Evolutionary conservation across 2,329 filamentous ascomycete species (phyloP).

Genomic region (Drechslera avenae): DNA sequence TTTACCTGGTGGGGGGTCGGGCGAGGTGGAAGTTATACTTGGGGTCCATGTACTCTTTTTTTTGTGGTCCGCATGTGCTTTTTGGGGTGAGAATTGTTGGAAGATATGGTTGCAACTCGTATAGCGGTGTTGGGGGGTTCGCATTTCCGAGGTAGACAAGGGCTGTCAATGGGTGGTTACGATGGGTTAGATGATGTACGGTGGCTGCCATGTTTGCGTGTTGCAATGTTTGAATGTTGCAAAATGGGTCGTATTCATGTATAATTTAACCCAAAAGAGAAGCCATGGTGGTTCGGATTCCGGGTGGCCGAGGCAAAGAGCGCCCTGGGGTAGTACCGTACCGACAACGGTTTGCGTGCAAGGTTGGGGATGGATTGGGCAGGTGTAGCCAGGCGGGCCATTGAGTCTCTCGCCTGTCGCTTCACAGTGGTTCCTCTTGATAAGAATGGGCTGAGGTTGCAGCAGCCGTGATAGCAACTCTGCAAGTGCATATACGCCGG

Average conservation of each 20-base stretch:
- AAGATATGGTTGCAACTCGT: not conserved
- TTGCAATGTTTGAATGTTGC: too few relatives aligned
- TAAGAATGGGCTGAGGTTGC: not conserved
- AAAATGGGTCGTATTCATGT: too few relatives aligned
- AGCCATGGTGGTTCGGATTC: too few relatives aligned
- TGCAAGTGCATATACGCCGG: not conserved
- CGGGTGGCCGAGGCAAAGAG: not conserved
- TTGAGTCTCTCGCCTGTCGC: not conserved
- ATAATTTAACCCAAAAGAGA: too few relatives aligned
- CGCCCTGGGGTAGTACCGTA: not conserved
- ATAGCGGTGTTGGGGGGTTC: not conserved
- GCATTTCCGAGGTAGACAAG: not conserved
- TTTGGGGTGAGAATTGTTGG: too few relatives aligned
- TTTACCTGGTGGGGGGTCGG: not conserved
- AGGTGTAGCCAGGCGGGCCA: not conserved
- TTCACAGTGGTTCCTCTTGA: not conserved
- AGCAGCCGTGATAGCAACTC: not conserved
- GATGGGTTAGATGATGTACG: not conserved
- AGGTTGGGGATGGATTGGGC: not conserved
- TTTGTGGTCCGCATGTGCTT: not conserved
- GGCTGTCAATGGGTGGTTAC: not conserved
- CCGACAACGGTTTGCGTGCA: not conserved
- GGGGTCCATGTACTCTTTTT: not conserved
- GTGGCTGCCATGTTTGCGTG: too few relatives aligned
- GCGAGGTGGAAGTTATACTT: conserved; percentile 1